Conservation (phyloP, 345 rosid genomes). For the Salix exigua region DNA sequence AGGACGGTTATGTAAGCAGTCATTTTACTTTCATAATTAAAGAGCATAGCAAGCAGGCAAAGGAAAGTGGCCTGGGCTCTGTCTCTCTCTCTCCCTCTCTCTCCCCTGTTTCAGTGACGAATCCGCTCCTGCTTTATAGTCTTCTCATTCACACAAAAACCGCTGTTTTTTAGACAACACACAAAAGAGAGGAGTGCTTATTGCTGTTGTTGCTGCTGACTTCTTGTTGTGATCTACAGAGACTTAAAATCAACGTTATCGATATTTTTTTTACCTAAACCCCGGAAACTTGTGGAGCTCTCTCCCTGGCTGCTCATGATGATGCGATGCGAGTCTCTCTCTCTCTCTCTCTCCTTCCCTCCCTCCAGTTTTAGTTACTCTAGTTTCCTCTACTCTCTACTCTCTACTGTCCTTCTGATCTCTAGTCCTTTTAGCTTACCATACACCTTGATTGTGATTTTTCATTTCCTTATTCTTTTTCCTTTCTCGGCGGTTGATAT, state of each 20-base stretch:
- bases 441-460: background rate
- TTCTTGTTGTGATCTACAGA: background rate
- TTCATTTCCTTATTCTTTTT: background rate
- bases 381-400: background rate
- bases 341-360: constrained; percentile 2
- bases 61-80: background rate
- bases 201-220: constrained; percentile 2
- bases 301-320: constrained; percentile 11
- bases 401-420: constrained; percentile 1
- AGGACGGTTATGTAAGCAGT: constrained; percentile 27
- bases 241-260: constrained; percentile 24
- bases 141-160: constrained; percentile 17
- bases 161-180: constrained; percentile 22
- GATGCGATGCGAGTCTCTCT: no score
- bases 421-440: constrained; percentile 1
- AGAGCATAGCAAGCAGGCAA: background rate
- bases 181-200: constrained; percentile 7
- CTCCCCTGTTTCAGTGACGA: constrained; percentile 32
- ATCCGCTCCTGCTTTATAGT: constrained; percentile 28
- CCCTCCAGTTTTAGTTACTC: background rate
- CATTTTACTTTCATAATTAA: constrained; percentile 2
- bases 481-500: background rate
- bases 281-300: constrained; percentile 20
- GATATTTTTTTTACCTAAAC: constrained; percentile 26
- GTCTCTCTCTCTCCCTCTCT: background rate